These are phyloP conservation scores for Mollisiaceae sp. DNA, from an alignment of 2,329 filamentous ascomycete species.

Conservation along the genomic window DNA sequence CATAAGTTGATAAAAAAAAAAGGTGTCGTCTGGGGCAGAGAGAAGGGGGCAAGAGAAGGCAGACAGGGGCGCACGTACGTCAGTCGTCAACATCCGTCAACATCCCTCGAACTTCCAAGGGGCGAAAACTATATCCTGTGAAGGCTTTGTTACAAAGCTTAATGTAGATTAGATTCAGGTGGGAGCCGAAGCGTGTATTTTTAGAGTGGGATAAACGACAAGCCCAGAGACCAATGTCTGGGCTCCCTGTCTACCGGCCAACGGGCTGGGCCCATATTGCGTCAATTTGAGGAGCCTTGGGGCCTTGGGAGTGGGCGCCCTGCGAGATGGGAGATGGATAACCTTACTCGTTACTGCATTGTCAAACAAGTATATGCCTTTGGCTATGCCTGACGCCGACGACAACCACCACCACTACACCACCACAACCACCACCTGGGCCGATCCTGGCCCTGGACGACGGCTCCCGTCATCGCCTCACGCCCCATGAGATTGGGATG, in stretches of 20 bases:
- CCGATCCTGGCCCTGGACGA: no score
- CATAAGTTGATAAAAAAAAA: no score
- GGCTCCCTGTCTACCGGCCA: constrained; percentile 3
- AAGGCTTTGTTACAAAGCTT: constrained; percentile 7
- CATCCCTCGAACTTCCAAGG: not conserved
- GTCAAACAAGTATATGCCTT: not conserved
- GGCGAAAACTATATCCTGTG: not conserved
- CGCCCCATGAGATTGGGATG: no score
- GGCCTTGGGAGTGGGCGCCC: not conserved
- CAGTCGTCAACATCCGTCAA: not conserved
- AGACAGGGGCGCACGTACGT: not conserved
- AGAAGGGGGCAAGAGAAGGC: not conserved
- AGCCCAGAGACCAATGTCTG: not conserved
- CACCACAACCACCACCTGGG: no score
- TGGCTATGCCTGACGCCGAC: not conserved
- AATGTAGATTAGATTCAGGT: constrained; percentile 9
- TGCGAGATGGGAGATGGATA: not conserved
- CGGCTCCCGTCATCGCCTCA: not conserved
- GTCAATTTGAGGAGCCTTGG: not conserved
- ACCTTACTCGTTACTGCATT: no score
- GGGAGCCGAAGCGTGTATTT: constrained; percentile 6
- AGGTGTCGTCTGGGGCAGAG: not conserved
- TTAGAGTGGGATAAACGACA: not conserved
- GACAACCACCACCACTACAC: no score
- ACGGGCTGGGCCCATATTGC: not conserved